Evolutionary conservation across 2,329 filamentous ascomycete species (phyloP), one percentile per base, ranked within the genome.

Genomic region (Lachnellula hyalina): DNA sequence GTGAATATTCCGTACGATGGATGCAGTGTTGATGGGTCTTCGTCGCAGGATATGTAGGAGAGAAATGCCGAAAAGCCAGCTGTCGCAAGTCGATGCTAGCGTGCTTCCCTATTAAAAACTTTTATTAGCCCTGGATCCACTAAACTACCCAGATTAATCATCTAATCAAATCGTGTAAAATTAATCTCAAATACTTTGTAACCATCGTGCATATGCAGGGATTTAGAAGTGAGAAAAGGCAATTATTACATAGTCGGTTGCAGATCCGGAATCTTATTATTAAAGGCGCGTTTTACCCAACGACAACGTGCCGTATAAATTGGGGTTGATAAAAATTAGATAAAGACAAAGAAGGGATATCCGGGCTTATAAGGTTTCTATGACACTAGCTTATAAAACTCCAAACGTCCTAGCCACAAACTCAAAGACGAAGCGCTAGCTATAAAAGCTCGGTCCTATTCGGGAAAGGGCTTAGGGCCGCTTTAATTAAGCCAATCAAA

Each of bases 381-480:
- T 53, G 42, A 53, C 40, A 53, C 54, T 56, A 53, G 54, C 38
- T 56, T 53, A 56, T 56, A 56, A 56, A 51, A 56, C 41, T 53
- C 54, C 51, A 56, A 56, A 51, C 35, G 17, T 47, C 44, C 54
- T 56, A 56, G 54, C 42, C 46, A 50, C 21, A 47, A 42, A 40
- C 46, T 40, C n/a, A 40, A 52, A 47, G 46, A 49, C 45, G 52
- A 21, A 46, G 54, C 54, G 47, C 47, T 56, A 56, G 36, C 36
- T 40, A 56, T 45, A 56, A 56, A 52, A 56, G 49, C 45, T 9
- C 45, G 36, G 36, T 9, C 36, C n/a, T 9, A 15, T 40, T 17
- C 15, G n/a, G 14, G 14, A 40, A 15, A 40, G 36, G 14, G n/a
- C 36, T 15, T 40, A n/a, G 36, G n/a, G 36, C 36, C 8, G 36